Evolutionary conservation across 2,329 filamentous ascomycete species (phyloP), one percentile per base, ranked within the genome.

Genomic region (Pleurostoma richardsiae): DNA sequence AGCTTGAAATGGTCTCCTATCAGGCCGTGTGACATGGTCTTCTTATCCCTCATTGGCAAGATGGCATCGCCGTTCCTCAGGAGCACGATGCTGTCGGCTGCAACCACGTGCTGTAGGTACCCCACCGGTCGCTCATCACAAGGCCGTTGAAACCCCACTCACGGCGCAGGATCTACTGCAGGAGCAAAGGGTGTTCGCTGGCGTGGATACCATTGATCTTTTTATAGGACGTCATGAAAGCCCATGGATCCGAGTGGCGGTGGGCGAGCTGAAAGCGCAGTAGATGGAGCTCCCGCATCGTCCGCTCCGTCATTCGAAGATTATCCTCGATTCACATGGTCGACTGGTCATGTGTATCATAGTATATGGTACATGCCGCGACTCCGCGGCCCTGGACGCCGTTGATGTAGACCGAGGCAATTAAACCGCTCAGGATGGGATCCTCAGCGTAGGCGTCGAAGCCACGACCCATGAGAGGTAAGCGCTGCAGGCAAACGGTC

Each of bases 361-460:
- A 66, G 39, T 68, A 64, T 44, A 67, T 68, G 26, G 66, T 52
- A 1, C 57, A 60, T 0, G 65, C 62, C 10, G 54, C 49, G 4
- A 65, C 61, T 0, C 64, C 55, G 31, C 56, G 47, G 10, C 55
- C 57, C 40, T 68, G 63, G 2, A 67, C 55, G 3, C 62, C 63
- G 27, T 54, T 56, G 5, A 67, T 58, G 30, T 63, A 64, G 11
- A 53, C 52, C 3, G 56, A 57, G 3, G 59, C 60, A 27, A 63
- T 52, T 39, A 54, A 52, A 19, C 61, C 61, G 43, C 56, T 57
- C 43, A 69, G 48, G 19, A 65, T 53, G 26, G 66, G 65, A 42
- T 69, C 65, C 56, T 85, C 82, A 2, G 77, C 79, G 55, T 81
- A 85, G 0, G 79, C 80, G 58, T 86, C 82, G 50, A 85, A 85